These are phyloP conservation scores for Umbelopsis isabellina DNA, from an alignment of 192 early-diverging fungal genomes.

Conservation along the genomic window DNA sequence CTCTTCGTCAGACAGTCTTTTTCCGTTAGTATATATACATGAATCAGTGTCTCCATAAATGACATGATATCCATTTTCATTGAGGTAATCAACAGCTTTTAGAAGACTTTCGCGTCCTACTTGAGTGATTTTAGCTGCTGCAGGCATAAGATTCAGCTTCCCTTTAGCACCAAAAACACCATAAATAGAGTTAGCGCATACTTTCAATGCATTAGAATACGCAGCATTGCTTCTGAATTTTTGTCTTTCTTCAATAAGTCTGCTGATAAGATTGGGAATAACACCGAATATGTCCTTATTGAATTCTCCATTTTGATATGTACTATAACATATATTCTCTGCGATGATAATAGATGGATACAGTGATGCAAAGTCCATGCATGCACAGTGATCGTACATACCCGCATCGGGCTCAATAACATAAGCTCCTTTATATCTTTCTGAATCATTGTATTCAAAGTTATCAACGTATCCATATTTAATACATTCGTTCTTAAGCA, in stretches of 20 bases:
- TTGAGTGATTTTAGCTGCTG: constrained; percentile 23
- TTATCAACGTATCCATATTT: constrained; percentile 29
- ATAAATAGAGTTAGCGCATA: constrained; percentile 38
- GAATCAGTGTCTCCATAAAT: constrained; percentile 40
- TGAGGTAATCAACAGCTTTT: constrained; percentile 24
- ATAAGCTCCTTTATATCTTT: constrained; percentile 29
- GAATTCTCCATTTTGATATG: constrained; percentile 14
- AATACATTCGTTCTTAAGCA: constrained; percentile 27
- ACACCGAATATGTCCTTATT: not conserved
- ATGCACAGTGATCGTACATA: constrained; percentile 20
- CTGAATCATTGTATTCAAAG: constrained; percentile 18
- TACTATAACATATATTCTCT: constrained; percentile 39
- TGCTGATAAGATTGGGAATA: constrained; percentile 21
- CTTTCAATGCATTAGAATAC: constrained; percentile 25
- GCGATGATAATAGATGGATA: constrained; percentile 39
- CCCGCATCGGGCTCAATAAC: constrained; percentile 35
- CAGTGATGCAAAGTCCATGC: constrained; percentile 36
- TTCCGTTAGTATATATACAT: constrained; percentile 30
- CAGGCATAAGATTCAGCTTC: constrained; percentile 24
- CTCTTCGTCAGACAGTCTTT: constrained; percentile 1
- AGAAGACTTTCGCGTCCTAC: constrained; percentile 26
- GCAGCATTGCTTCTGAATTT: constrained; percentile 19
- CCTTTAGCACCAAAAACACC: constrained; percentile 34
- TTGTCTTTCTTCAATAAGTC: constrained; percentile 29
- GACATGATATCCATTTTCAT: constrained; percentile 13